phyloP scores from a whole-genome alignment of 176 grass and related monocot species.

The Olyra latifolia region DNA sequence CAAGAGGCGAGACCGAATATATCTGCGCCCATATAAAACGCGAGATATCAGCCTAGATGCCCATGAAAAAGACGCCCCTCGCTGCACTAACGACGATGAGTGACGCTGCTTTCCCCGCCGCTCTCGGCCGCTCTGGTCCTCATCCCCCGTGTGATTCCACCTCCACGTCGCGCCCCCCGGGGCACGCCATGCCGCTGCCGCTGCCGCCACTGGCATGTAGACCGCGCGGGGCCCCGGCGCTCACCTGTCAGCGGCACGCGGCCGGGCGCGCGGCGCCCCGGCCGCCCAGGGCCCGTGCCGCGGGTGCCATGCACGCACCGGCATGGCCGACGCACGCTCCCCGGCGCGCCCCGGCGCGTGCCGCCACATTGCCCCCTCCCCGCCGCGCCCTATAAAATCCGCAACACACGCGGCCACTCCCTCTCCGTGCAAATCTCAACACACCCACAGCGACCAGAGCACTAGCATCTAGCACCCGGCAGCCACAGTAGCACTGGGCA shows the following conservation, averaged over 20 bases:
- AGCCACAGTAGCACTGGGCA: not conserved
- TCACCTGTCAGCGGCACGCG: conserved; percentile 26
- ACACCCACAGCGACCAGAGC: conserved; percentile 34
- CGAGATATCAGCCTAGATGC: conserved; percentile 21
- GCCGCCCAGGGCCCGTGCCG: not conserved
- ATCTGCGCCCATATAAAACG: conserved; percentile 10
- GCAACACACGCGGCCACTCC: conserved; percentile 28
- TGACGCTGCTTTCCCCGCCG: not conserved
- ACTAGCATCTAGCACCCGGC: conserved; percentile 8
- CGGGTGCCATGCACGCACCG: conserved; percentile 34
- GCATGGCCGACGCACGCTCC: conserved; percentile 39
- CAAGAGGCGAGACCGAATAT: conserved; percentile 2
- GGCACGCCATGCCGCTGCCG: not conserved
- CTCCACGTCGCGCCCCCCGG: conserved; percentile 20
- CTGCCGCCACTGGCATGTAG: conserved; percentile 15
- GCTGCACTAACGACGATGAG: not conserved
- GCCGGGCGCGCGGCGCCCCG: not conserved
- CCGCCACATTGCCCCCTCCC: conserved; percentile 28
- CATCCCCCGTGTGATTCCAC: not conserved
- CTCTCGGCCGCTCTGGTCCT: conserved; percentile 7
- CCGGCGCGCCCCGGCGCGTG: conserved; percentile 33
- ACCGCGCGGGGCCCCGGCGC: not conserved
- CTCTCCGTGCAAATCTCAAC: conserved; percentile 25
- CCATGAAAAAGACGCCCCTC: conserved; percentile 5
- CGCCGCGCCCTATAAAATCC: conserved; percentile 53